Evolutionary conservation across 2,329 filamentous ascomycete species (phyloP).

Genomic region (Coniochaeta sp.): DNA sequence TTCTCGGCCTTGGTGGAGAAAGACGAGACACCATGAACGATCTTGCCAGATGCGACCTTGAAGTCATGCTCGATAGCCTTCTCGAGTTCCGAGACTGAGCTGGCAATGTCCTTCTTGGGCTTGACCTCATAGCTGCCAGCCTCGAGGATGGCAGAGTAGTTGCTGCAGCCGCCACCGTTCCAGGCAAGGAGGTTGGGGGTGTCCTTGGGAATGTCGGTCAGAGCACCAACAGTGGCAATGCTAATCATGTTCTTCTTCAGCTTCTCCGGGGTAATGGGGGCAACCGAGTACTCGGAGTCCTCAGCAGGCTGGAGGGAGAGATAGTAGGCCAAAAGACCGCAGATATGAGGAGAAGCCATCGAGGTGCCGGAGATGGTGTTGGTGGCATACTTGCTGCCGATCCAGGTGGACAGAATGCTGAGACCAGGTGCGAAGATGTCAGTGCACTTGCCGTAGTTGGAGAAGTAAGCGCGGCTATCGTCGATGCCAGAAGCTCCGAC

Average conservation of each 20-base stretch:
- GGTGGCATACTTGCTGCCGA: slow-evolving; percentile 87
- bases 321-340: slow-evolving; percentile 94
- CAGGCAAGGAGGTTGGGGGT: slow-evolving; percentile 95
- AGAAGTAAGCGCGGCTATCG: slow-evolving; percentile 98
- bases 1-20: slow-evolving; percentile 51
- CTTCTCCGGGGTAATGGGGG: slow-evolving; percentile 84
- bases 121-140: slow-evolving; percentile 62
- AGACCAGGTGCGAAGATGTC: slow-evolving; percentile 98
- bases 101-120: slow-evolving; percentile 33
- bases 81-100: slow-evolving; percentile 52
- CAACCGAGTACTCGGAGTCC: slow-evolving; percentile 87
- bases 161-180: slow-evolving; percentile 93
- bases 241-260: slow-evolving; percentile 83
- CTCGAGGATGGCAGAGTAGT: slow-evolving; percentile 78
- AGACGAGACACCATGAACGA: slow-evolving; percentile 45
- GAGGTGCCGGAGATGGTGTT: slow-evolving; percentile 99
- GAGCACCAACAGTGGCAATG: slow-evolving; percentile 70
- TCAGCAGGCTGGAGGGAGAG: slow-evolving; percentile 87
- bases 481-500: slow-evolving; percentile 90
- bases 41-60: slow-evolving; percentile 47
- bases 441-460: slow-evolving; percentile 99
- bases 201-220: slow-evolving; percentile 74
- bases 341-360: slow-evolving; percentile 97
- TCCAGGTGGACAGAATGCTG: slow-evolving; percentile 98
- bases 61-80: slow-evolving; percentile 54